phyloP scores from a whole-genome alignment of 306 rosid species.

The Betula pendula region DNA sequence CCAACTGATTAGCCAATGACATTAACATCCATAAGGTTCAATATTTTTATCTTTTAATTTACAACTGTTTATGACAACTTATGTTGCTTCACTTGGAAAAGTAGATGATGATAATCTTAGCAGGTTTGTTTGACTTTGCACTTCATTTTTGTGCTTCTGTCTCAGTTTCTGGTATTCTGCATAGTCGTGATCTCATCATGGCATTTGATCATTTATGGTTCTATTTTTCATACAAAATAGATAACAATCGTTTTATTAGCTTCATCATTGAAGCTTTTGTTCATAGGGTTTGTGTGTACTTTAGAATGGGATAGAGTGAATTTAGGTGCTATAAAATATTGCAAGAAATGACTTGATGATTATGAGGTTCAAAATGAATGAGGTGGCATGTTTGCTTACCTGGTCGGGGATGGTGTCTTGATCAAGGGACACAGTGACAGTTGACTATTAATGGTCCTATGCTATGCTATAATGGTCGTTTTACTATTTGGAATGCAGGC shows the following conservation, averaged over 20 bases:
- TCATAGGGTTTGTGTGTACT: not conserved
- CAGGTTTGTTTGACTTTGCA: slow-evolving; percentile 44
- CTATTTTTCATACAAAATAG: not conserved
- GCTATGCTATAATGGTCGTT: not conserved
- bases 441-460: not conserved
- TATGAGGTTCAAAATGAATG: not conserved
- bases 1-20: not conserved
- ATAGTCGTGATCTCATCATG: not conserved
- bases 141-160: slow-evolving; percentile 20
- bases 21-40: slow-evolving; percentile 15
- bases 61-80: not conserved
- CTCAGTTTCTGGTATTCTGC: slow-evolving; percentile 4
- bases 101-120: slow-evolving; percentile 68
- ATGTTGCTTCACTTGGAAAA: slow-evolving; percentile 71
- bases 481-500: slow-evolving; percentile 53
- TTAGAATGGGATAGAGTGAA: not conserved
- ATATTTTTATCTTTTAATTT: slow-evolving; percentile 17
- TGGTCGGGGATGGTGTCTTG: no score
- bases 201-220: not conserved
- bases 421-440: no score
- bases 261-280: not conserved
- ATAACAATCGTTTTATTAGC: not conserved
- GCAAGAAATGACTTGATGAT: not conserved
- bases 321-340: not conserved
- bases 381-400: not conserved